Evolutionary conservation across 441 rosid species (phyloP).

Genomic region (Mallotus japonicus): DNA sequence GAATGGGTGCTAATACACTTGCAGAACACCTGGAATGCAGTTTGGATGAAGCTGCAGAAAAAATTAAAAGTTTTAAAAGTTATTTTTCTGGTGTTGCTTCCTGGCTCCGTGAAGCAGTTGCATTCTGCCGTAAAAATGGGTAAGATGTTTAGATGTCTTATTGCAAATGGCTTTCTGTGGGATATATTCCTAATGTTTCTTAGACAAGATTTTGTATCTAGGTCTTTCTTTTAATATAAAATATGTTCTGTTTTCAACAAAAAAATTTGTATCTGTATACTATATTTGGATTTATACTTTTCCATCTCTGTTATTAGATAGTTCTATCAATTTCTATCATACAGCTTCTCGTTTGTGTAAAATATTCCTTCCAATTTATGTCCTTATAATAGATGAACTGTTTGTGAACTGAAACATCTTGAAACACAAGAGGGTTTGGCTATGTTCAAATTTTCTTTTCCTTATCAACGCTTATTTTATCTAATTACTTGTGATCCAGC

Average conservation of each 20-base stretch:
- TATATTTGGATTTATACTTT: neutral
- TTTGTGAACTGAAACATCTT: neutral
- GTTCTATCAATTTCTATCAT: neutral
- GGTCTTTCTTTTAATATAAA: neutral
- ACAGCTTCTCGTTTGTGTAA: neutral
- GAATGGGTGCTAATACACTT: slow-evolving; percentile 94
- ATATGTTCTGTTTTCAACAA: neutral
- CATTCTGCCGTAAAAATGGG: slow-evolving; percentile 81
- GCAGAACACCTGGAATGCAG: slow-evolving; percentile 86
- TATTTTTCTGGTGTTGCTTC: slow-evolving; percentile 82
- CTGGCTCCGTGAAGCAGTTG: slow-evolving; percentile 76
- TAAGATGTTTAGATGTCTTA: slow-evolving; percentile 22
- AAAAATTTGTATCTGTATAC: neutral
- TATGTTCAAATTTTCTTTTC: neutral
- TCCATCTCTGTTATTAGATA: neutral
- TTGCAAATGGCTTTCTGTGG: neutral
- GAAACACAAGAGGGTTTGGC: neutral
- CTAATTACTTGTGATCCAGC: slow-evolving; percentile 42
- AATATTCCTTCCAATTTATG: neutral
- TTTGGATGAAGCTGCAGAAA: slow-evolving; percentile 77
- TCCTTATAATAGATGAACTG: neutral
- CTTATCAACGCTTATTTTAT: neutral
- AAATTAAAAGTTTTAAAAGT: slow-evolving; percentile 78
- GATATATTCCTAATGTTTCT: neutral
- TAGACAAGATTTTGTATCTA: neutral